Base-by-base conservation (phyloP, 208 protist species). In the Leptomonas seymouri region DNA sequence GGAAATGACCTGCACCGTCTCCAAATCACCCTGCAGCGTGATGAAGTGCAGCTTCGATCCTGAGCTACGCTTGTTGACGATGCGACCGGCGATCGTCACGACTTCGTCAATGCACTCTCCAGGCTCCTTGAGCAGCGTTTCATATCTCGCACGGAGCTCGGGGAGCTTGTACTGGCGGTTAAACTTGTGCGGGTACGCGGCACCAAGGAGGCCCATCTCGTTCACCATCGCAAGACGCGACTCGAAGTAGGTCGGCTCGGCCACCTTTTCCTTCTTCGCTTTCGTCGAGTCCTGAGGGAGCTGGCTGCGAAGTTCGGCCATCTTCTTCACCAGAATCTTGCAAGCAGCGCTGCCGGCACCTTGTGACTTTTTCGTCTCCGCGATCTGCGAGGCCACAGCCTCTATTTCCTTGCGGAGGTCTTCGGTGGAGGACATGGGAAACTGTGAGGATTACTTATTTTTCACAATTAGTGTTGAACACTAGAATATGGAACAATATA, bases 101-200 rank as follows among this genome's bases (percentile, higher is more conserved):
- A 72, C 70, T 49, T 94, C 84, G 53, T 85, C 70, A 1, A 85
- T 34, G 20, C 76, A 73, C 14, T 83, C 41, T 23, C 88, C 83
- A 16, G 81, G 84, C 59, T 84, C 66, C 39, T 53, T 84, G 3
- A 99, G 42, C 60, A 81, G 51, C 12, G 62, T 39, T 9, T 67
- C 36, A 71, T 90, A 99, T 50, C 90, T 87, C 20, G 44, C 56
- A 14, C 85, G 67, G 76, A 98, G 98, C 67, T 99, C 78, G 14
- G 95, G 93, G 48, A 99, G 73, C 21, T 78, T 90, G 57, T 87
- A 91, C 36, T 91, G 73, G 15, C 89, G 81, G 20, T 97, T 44
- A 71, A 99, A 99, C 88, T 99, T 99, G 84, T 99, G 98, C 41
- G 98, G 98, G 74, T 99, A 99, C 18, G 97, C 90, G 27, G 97